Conservation (phyloP, 192 early-diverging fungal species). For the Neocallimastix lanati region DNA sequence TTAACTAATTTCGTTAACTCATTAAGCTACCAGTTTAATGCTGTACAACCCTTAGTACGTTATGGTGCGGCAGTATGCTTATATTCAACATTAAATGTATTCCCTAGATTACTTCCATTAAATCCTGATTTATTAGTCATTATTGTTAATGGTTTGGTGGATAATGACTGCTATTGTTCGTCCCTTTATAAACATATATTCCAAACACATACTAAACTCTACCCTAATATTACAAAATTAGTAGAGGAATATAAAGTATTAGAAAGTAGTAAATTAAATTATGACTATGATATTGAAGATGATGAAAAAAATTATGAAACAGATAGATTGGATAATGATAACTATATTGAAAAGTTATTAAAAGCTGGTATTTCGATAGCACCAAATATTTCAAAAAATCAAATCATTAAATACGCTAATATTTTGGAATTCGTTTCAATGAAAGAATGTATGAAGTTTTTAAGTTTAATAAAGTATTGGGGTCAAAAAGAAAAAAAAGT, state of each 20-base stretch:
- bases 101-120: conserved; percentile 11
- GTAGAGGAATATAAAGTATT: background rate
- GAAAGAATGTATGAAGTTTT: conserved; percentile 16
- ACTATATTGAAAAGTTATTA: background rate
- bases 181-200: conserved; percentile 17
- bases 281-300: background rate
- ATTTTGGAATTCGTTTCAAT: conserved; percentile 26
- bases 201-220: background rate
- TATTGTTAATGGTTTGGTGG: conserved; percentile 24
- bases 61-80: conserved; percentile 26
- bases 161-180: conserved; percentile 26
- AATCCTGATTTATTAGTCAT: conserved; percentile 12
- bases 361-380: background rate
- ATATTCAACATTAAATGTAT: conserved; percentile 17
- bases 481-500: conserved; percentile 24
- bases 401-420: conserved; percentile 9
- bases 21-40: conserved; percentile 28
- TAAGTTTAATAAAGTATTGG: conserved; percentile 27
- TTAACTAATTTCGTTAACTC: conserved; percentile 20
- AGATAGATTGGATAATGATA: background rate
- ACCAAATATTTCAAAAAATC: background rate
- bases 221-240: background rate
- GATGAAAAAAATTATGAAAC: background rate
- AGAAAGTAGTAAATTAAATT: background rate
- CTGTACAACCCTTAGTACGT: conserved; percentile 23